A percentile compares a stretch with the other conserved stretches of the same genome.
These are phyloP conservation scores for Eucalyptus fibrosa DNA, from an alignment of 345 rosid species.

Conservation along the genomic window DNA sequence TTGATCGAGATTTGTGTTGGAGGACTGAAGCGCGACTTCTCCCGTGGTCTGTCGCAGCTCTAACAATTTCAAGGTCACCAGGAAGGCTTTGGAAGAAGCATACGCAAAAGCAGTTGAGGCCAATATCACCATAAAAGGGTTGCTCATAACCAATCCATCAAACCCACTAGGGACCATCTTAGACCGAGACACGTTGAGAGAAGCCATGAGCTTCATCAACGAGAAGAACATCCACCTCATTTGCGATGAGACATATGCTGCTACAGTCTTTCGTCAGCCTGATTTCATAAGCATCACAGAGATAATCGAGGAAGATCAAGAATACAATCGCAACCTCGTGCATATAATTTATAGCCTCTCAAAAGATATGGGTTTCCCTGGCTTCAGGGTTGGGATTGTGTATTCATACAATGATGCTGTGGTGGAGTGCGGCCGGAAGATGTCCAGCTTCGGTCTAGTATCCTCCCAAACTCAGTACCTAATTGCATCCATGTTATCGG, in stretches of 20 bases:
- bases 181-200: slow-evolving; percentile 44
- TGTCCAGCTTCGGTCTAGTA: slow-evolving; percentile 92
- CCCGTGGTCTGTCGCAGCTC: slow-evolving; percentile 60
- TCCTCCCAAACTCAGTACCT: slow-evolving; percentile 82
- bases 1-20: slow-evolving; percentile 92
- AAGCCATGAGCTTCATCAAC: slow-evolving; percentile 56
- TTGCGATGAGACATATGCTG: slow-evolving; percentile 86
- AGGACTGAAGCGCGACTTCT: slow-evolving; percentile 73
- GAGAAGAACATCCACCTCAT: slow-evolving; percentile 72
- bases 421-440: slow-evolving; percentile 60
- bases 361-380: slow-evolving; percentile 93
- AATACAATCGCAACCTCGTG: slow-evolving; percentile 41
- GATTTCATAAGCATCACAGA: slow-evolving; percentile 57
- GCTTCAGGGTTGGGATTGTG: slow-evolving; percentile 75
- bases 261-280: slow-evolving; percentile 56
- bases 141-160: slow-evolving; percentile 89
- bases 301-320: slow-evolving; percentile 35
- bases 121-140: slow-evolving; percentile 56
- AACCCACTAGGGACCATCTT: slow-evolving; percentile 76
- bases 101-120: slow-evolving; percentile 35
- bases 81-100: slow-evolving; percentile 60
- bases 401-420: slow-evolving; percentile 85
- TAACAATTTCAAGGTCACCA: slow-evolving; percentile 57
- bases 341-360: slow-evolving; percentile 88
- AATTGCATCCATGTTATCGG: slow-evolving; percentile 71